A percentile compares a stretch with the other conserved stretches of the same genome.
These are phyloP conservation scores for Gynostemma pentaphyllum DNA, from an alignment of 306 rosid species.

Conservation along the genomic window DNA sequence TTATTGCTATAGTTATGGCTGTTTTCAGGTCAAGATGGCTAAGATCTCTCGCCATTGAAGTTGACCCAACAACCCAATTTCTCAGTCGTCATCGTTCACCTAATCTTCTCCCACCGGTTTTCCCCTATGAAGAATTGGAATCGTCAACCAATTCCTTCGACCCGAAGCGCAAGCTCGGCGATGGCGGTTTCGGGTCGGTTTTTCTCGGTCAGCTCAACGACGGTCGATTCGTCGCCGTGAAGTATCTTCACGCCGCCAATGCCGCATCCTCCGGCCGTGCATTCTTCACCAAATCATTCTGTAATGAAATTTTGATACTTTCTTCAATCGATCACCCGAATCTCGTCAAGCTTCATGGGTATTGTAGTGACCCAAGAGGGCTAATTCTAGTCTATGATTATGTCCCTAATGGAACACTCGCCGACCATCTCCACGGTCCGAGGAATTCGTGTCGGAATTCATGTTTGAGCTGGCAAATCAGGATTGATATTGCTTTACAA, in stretches of 20 bases:
- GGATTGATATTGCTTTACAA: slow-evolving; percentile 68
- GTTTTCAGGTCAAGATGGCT: slow-evolving; percentile 33
- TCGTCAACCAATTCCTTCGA: slow-evolving; percentile 64
- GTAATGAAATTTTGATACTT: slow-evolving; percentile 84
- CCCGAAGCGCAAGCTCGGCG: slow-evolving; percentile 76
- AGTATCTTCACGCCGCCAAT: slow-evolving; percentile 47
- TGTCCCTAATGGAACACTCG: slow-evolving; percentile 80
- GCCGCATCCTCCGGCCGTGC: slow-evolving; percentile 30
- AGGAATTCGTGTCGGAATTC: slow-evolving; percentile 27
- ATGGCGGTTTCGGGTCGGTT: slow-evolving; percentile 93
- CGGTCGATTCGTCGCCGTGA: slow-evolving; percentile 64
- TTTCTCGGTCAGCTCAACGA: slow-evolving; percentile 62
- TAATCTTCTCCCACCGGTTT: slow-evolving; percentile 67
- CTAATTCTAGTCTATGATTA: slow-evolving; percentile 67
- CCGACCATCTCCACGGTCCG: slow-evolving; percentile 70
- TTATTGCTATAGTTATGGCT: slow-evolving; percentile 9
- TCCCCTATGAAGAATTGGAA: slow-evolving; percentile 68
- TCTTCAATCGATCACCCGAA: slow-evolving; percentile 77
- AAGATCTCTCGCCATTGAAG: slow-evolving; percentile 24
- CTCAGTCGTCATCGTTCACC: slow-evolving; percentile 68
- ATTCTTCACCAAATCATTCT: slow-evolving; percentile 65
- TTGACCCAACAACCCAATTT: slow-evolving; percentile 59
- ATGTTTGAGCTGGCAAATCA: slow-evolving; percentile 52
- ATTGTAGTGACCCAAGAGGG: slow-evolving; percentile 89
- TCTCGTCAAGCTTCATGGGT: slow-evolving; percentile 87